Evolutionary conservation across 164 flowering plant genomes (phyloP), one percentile per base, ranked within the genome.

Genomic region (Pachysandra terminalis): DNA sequence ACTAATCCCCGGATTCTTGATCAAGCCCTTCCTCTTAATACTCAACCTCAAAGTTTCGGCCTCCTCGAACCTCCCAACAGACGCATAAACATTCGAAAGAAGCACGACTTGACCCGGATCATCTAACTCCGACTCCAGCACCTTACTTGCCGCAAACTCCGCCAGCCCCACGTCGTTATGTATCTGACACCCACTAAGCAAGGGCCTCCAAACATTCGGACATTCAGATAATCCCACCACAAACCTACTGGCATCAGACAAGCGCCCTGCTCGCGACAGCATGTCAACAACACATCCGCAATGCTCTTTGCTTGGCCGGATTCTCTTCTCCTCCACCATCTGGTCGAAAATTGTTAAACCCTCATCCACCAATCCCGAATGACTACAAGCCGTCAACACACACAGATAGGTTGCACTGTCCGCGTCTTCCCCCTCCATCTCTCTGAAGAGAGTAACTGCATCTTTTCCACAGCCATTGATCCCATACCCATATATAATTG

Each of bases 71-170:
- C 78, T 79, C 23, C 80, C 84, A 65, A 63, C 73, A 28, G 81
- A 77, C 61, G 84, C 82, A 79, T 81, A 80, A 48, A 79, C 69
- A 68, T 82, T 80, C 6, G 84, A 82, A 24, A 84, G 79, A 48
- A 82, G 80, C 68, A 81, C 83, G 4, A 69, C 54, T 23, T 77
- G 76, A n/a, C 71, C 82, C 15, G 82, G 41, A 21, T 75, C 81
- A 17, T 63, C 66, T 1, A 71, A 71, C 49, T 78, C 76, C 19
- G 56, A 56, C 73, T 76, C 62, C 26, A 61, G 67, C 26, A 80
- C 55, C 68, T 45, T 73, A 48, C 64, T 59, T 55, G 79, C 83
- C 3, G 71, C 82, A 64, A 76, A n/a, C 75, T 82, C 78, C 60
- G 82, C 87, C 35, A 82, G 45, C 55, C 35, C 71, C 21, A 74